Evolutionary conservation across 2,329 filamentous ascomycete genomes (phyloP).

Genomic region (Botrytis galanthina): DNA sequence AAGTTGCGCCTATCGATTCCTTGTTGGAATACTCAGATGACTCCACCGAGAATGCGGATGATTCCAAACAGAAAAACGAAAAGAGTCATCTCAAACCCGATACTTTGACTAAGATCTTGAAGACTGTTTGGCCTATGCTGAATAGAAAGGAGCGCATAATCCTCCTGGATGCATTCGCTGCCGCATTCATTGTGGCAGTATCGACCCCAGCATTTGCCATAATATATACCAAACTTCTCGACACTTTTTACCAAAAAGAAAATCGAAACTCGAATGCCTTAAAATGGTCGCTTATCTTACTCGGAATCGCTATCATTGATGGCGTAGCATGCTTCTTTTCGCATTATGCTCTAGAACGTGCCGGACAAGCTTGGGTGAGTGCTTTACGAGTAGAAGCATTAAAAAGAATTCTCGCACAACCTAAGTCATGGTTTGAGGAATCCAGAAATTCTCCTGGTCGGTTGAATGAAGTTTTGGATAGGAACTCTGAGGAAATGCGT

Average conservation of each 20-base stretch:
- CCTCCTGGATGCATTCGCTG: conserved; percentile 58
- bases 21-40: background rate
- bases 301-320: conserved; percentile 66
- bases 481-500: conserved; percentile 83
- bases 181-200: conserved; percentile 31
- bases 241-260: conserved; percentile 59
- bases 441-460: conserved; percentile 61
- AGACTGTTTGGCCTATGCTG: conserved; percentile 69
- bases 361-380: conserved; percentile 76
- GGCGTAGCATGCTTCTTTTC: conserved; percentile 62
- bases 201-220: conserved; percentile 65
- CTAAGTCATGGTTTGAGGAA: conserved; percentile 73
- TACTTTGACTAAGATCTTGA: conserved; percentile 55
- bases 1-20: background rate
- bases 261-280: conserved; percentile 28
- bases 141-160: conserved; percentile 49
- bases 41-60: background rate
- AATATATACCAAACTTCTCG: conserved; percentile 69
- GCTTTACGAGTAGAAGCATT: conserved; percentile 66
- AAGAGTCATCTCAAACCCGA: conserved; percentile 22
- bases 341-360: conserved; percentile 69
- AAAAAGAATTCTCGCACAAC: conserved; percentile 69
- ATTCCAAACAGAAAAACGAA: background rate
- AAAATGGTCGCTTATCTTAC: conserved; percentile 67
- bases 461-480: conserved; percentile 71